Evolutionary conservation across 1,284 basidiomycete genomes (phyloP), one percentile per base, ranked within the genome.

Genomic region (Cryptococcus sp.): DNA sequence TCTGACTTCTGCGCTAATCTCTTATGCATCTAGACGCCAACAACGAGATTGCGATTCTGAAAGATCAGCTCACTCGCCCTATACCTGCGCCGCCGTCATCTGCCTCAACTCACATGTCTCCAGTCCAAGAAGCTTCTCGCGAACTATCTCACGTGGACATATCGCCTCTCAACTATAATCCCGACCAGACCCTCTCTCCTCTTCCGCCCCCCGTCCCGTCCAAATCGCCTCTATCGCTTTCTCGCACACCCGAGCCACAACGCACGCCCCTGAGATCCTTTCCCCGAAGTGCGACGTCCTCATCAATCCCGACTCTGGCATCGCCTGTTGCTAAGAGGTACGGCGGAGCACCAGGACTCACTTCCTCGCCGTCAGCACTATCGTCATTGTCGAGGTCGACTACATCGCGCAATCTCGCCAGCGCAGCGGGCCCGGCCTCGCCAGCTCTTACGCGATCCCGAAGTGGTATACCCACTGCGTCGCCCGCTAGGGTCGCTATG

Each of bases 41-140:
- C 65, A 88, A 88, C 61, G 93, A 97, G 77, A 84, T 91, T 38
- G 85, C 86, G 23, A 88, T 93, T 52, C 80, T 95, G 51, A 88
- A 86, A 73, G 89, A 92, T 66, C 90, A 91, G 49, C 47, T 64
- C 38, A 58, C 61, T 54, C 61, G 64, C 16, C 53, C 65, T 7
- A 66, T 66, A 10, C 71, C 74, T 1, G 73, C 75, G 2, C 73
- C 75, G 1, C 71, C 73, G 20, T 67, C 72, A 3, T 70, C 74
- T 17, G 53, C 39, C 17, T 62, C 66, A 5, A 59, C 62, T 13
- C 69, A 64, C 27, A 71, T 74, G 64, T 77, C 75, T 10, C 74
- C 75, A 5, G 62, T 67, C 10, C 69, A 63, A 39, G 68, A 71
- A 44, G 45, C 64, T n/a, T 49, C 40, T 17, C 56, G 22, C 7